Evolutionary conservation across 108 stramenopile species (phyloP).

Genomic region (Halocafeteria seosinensis): DNA sequence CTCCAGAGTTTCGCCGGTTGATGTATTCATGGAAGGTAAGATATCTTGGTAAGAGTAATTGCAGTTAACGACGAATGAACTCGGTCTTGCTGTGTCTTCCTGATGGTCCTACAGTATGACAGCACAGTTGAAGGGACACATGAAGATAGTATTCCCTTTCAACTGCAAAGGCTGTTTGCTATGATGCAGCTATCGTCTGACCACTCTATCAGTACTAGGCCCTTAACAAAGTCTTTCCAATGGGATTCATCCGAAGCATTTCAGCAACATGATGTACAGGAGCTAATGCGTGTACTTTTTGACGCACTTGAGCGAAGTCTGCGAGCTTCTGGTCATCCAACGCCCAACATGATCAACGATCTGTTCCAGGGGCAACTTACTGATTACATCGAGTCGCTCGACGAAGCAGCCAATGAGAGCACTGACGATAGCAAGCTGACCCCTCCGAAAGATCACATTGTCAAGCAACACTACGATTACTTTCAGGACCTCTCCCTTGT

Average conservation of each 20-base stretch:
- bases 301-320: conserved; percentile 30
- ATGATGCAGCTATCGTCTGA: conserved; percentile 15
- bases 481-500: conserved; percentile 5
- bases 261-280: conserved; percentile 31
- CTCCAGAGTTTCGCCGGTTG: conserved; percentile 16
- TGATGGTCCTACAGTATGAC: too few relatives aligned
- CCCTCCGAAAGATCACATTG: neutral
- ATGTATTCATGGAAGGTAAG: conserved; percentile 24
- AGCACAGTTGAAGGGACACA: conserved; percentile 16
- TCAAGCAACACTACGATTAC: neutral
- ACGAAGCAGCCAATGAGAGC: neutral
- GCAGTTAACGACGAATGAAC: too few relatives aligned
- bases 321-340: neutral
- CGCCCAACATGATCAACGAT: neutral
- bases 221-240: conserved; percentile 31
- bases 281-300: conserved; percentile 35
- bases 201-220: conserved; percentile 13
- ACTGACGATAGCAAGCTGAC: neutral
- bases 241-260: conserved; percentile 20
- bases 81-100: neutral
- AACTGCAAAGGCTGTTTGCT: conserved; percentile 34
- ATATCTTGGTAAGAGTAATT: neutral
- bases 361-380: neutral
- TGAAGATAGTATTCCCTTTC: conserved; percentile 27
- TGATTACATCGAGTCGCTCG: neutral